Conservation (phyloP, 495 filamentous ascomycete genomes). For the Elaphomyces granulatus region DNA sequence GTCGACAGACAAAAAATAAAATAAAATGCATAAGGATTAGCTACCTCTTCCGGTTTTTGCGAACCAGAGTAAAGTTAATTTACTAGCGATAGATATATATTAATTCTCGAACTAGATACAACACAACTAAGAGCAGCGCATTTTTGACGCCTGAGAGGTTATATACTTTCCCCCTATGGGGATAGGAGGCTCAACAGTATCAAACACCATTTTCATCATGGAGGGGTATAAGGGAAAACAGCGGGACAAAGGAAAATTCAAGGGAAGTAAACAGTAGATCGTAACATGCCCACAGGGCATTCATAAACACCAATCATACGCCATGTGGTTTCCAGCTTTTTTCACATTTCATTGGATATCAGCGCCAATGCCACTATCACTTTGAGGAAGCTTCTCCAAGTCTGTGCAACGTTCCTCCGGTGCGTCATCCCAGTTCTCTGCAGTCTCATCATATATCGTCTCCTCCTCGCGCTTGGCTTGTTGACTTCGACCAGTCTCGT, state of each 20-base stretch:
- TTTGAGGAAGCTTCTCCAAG: background rate
- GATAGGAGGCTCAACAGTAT: too few species aligned
- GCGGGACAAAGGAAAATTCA: background rate
- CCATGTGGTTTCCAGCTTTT: background rate
- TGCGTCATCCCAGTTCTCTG: background rate
- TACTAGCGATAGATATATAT: too few species aligned
- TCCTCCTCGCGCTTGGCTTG: constrained; percentile 14
- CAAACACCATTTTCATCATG: too few species aligned
- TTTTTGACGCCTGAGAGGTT: too few species aligned
- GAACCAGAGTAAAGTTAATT: too few species aligned
- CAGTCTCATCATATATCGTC: background rate
- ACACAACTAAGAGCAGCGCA: too few species aligned
- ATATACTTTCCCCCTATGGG: too few species aligned
- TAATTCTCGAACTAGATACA: too few species aligned
- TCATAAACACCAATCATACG: background rate
- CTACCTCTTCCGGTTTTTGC: too few species aligned
- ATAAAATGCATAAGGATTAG: too few species aligned
- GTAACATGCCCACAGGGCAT: background rate
- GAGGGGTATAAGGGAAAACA: background rate
- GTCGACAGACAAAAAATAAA: too few species aligned
- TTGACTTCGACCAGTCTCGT: constrained; percentile 6
- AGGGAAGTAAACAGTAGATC: background rate
- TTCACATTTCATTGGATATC: constrained; percentile 1
- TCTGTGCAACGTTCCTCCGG: background rate
- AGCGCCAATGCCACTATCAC: constrained; percentile 4